Evolutionary conservation across 352 stramenopile genomes (phyloP).

Genomic region (Phytophthora multivora): DNA sequence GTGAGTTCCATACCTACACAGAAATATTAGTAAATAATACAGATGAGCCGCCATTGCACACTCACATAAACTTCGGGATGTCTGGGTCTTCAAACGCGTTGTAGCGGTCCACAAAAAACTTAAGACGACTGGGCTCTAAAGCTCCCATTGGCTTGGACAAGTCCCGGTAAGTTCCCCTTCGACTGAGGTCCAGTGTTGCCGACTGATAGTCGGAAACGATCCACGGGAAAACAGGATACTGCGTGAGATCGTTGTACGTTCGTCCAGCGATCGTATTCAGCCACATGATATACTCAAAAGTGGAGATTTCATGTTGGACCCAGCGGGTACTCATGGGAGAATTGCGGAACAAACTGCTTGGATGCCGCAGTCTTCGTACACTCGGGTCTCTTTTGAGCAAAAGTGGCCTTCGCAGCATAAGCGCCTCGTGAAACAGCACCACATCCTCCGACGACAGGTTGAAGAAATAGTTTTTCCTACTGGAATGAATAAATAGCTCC

Average conservation of each 20-base stretch:
- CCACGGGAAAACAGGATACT: conserved; percentile 97
- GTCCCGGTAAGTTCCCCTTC: conserved; percentile 92
- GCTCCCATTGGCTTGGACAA: conserved; percentile 98
- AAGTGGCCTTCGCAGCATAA: conserved; percentile 64
- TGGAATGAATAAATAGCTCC: conserved; percentile 85
- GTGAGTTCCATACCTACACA: conserved; percentile 85
- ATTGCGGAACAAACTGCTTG: conserved; percentile 83
- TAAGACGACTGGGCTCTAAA: conserved; percentile 91
- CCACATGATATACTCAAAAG: conserved; percentile 95
- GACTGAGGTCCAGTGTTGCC: conserved; percentile 60
- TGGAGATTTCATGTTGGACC: conserved; percentile 93
- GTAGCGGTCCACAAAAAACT: conserved; percentile 95
- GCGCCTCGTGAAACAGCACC: conserved; percentile 60
- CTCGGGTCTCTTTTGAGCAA: conserved; percentile 71
- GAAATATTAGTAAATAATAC: background rate
- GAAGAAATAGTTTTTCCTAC: conserved; percentile 88
- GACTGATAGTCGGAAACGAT: conserved; percentile 90
- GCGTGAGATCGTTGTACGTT: conserved; percentile 92
- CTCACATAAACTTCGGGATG: conserved; percentile 89
- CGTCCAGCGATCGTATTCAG: conserved; percentile 90
- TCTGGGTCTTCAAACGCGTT: conserved; percentile 88
- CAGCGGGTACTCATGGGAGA: conserved; percentile 71
- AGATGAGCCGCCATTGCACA: background rate
- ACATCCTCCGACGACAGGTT: conserved; percentile 65
- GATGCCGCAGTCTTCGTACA: conserved; percentile 77